phyloP scores from a whole-genome alignment of 2,329 filamentous ascomycete genomes.

The Claviceps sp. region DNA sequence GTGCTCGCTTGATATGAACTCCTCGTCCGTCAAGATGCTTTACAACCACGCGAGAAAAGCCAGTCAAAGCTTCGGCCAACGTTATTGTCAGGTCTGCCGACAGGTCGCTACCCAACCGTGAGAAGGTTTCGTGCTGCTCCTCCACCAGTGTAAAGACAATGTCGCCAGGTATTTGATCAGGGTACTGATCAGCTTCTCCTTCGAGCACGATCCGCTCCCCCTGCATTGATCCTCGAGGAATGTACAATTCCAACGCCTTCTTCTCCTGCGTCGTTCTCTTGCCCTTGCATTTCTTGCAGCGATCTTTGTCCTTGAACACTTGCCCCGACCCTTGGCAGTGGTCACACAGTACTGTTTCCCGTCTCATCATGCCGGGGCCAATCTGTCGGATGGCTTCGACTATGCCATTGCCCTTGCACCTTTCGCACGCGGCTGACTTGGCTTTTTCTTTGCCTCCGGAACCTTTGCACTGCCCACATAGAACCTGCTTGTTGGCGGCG shows the following conservation, averaged over 20 bases:
- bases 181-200: constrained; percentile 86
- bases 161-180: constrained; percentile 80
- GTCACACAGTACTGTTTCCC: constrained; percentile 66
- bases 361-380: constrained; percentile 74
- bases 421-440: constrained; percentile 68
- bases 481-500: constrained; percentile 82
- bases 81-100: constrained; percentile 70
- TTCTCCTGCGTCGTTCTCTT: constrained; percentile 74
- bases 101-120: constrained; percentile 71
- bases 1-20: constrained; percentile 65
- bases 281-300: constrained; percentile 98
- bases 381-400: constrained; percentile 70
- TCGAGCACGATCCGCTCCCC: constrained; percentile 83
- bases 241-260: constrained; percentile 93
- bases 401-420: constrained; percentile 69
- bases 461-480: constrained; percentile 80
- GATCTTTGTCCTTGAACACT: constrained; percentile 89
- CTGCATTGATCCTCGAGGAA: constrained; percentile 73
- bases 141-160: constrained; percentile 84
- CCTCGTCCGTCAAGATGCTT: constrained; percentile 90
- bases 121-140: constrained; percentile 67
- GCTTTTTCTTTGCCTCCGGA: constrained; percentile 84
- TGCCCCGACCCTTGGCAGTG: constrained; percentile 76
- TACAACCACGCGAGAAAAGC: constrained; percentile 81
- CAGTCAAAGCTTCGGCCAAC: constrained; percentile 70